These are phyloP conservation scores for Cicer arietinum DNA, from an alignment of 306 rosid genomes.

Conservation along the genomic window DNA sequence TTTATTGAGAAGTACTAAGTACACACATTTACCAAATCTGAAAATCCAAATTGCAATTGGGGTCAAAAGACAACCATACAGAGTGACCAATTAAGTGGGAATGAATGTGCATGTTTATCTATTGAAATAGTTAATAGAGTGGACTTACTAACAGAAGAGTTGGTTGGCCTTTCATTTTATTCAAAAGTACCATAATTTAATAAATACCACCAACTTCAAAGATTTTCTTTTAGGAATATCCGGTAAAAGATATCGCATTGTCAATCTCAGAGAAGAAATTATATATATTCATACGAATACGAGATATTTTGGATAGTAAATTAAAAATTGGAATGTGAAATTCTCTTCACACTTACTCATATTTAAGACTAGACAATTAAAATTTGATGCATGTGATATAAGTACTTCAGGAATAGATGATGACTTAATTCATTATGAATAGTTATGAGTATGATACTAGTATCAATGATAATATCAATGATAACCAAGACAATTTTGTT, in stretches of 20 bases:
- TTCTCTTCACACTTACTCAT: too few species aligned
- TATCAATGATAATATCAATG: too few species aligned
- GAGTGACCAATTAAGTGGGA: slow-evolving; percentile 35
- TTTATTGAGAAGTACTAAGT: not conserved
- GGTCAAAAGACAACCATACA: slow-evolving; percentile 31
- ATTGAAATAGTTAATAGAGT: slow-evolving; percentile 30
- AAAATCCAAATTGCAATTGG: not conserved
- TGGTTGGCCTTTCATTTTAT: slow-evolving; percentile 15
- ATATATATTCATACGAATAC: not conserved
- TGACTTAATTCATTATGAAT: too few species aligned
- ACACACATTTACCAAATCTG: slow-evolving; percentile 1
- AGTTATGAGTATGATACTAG: too few species aligned
- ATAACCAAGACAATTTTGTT: too few species aligned
- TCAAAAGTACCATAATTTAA: slow-evolving; percentile 37
- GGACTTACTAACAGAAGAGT: slow-evolving; percentile 36
- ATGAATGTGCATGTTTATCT: slow-evolving; percentile 1
- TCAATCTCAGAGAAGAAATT: not conserved
- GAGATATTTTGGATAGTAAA: too few species aligned
- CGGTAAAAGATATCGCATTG: not conserved
- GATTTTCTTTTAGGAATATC: too few species aligned
- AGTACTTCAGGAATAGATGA: too few species aligned
- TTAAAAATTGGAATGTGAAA: too few species aligned
- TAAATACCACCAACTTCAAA: not conserved
- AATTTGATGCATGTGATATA: too few species aligned
- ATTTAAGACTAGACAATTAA: too few species aligned